Conservation (phyloP, 306 rosid species). For the Dryas drummondii region DNA sequence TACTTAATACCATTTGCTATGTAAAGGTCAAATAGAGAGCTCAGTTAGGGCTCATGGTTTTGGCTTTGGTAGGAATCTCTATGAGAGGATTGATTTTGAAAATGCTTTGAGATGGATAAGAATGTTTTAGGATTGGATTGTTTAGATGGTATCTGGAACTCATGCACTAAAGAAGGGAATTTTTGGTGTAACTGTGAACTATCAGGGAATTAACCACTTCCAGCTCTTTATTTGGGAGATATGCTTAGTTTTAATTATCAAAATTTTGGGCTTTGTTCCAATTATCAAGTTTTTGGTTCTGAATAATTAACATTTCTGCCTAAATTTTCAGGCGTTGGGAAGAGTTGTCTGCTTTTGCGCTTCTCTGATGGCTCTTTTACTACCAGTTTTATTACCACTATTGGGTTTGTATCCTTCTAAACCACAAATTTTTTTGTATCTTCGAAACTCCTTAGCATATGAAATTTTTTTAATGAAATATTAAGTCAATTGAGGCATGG, state of each 20-base stretch:
- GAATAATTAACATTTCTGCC: constrained; percentile 12
- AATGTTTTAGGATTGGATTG: neutral
- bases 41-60: neutral
- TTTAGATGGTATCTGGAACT: neutral
- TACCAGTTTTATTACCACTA: constrained; percentile 74
- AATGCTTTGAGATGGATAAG: neutral
- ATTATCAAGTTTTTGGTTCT: constrained; percentile 6
- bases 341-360: constrained; percentile 83
- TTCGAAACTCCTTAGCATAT: constrained; percentile 6
- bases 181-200: neutral
- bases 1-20: neutral
- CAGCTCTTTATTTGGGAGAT: neutral
- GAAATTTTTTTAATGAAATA: neutral
- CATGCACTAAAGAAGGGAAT: neutral
- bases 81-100: neutral
- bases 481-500: constrained; percentile 7
- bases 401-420: constrained; percentile 61
- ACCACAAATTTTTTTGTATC: constrained; percentile 8
- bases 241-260: constrained; percentile 1
- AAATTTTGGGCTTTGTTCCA: constrained; percentile 2
- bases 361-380: constrained; percentile 89
- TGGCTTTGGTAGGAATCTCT: constrained; percentile 1
- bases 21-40: neutral
- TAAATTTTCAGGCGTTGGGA: constrained; percentile 67
- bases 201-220: neutral